Evolutionary conservation across 2,329 filamentous ascomycete genomes (phyloP).

Genomic region (Sodiomyces alkalinus): DNA sequence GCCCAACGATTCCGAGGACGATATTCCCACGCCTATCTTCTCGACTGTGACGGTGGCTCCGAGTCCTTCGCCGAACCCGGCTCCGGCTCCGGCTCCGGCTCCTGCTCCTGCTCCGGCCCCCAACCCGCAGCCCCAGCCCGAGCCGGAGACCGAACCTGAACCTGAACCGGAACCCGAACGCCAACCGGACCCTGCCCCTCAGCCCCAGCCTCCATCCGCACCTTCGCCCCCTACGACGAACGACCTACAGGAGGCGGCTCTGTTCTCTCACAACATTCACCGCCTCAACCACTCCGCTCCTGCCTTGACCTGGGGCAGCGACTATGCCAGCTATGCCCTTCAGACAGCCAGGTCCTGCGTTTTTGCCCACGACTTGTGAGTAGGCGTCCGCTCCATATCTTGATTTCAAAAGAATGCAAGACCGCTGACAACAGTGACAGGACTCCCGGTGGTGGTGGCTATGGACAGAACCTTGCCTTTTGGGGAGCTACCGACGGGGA

Average conservation of each 20-base stretch:
- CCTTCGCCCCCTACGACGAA: slow-evolving; percentile 7
- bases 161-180: slow-evolving; percentile 1
- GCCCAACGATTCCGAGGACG: slow-evolving; percentile 1
- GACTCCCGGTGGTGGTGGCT: slow-evolving; percentile 42
- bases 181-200: slow-evolving; percentile 5
- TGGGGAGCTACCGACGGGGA: slow-evolving; percentile 24
- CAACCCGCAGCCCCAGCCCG: slow-evolving; percentile 6
- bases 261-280: slow-evolving; percentile 75
- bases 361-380: slow-evolving; percentile 65
- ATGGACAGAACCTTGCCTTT: slow-evolving; percentile 88
- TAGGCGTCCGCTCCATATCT: slow-evolving; percentile 8
- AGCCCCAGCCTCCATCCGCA: slow-evolving; percentile 5
- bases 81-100: slow-evolving; percentile 4
- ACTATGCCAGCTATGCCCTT: slow-evolving; percentile 48
- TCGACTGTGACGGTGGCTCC: slow-evolving; percentile 5
- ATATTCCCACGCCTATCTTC: slow-evolving; percentile 3
- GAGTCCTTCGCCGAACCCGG: slow-evolving; percentile 3
- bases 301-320: slow-evolving; percentile 48
- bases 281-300: slow-evolving; percentile 65
- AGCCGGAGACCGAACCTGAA: slow-evolving; percentile 3
- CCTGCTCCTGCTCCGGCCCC: slow-evolving; percentile 4
- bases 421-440: slow-evolving; percentile 26
- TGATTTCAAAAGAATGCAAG: neutral
- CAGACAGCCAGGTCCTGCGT: slow-evolving; percentile 50
- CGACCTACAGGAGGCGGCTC: slow-evolving; percentile 23